Percentiles rank a stretch among this genome's conserved stretches.
Evolutionary conservation across 2,329 filamentous ascomycete species (phyloP).

Genomic region (Hypoxylon sp.): DNA sequence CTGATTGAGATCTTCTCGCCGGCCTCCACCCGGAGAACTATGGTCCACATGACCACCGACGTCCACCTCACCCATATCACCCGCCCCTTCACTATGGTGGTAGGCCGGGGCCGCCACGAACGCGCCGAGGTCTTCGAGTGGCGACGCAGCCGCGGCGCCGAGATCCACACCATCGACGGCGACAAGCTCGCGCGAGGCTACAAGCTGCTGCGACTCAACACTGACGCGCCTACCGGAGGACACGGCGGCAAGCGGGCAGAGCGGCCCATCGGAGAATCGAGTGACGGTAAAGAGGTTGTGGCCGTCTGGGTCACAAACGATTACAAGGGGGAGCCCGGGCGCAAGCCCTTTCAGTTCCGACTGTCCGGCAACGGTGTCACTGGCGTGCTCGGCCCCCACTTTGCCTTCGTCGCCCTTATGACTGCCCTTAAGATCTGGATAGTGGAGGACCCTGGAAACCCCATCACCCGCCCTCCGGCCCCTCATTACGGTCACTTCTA

Average conservation of each 20-base stretch:
- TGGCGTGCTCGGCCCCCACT: neutral
- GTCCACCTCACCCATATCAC: neutral
- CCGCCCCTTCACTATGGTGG: constrained; percentile 24
- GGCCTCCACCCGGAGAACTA: no score
- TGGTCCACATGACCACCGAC: neutral
- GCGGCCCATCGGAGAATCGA: constrained; percentile 1
- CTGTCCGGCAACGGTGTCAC: neutral
- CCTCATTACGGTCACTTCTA: no score
- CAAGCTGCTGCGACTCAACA: constrained; percentile 38
- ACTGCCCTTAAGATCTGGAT: neutral
- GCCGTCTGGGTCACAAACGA: constrained; percentile 28
- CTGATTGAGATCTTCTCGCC: neutral
- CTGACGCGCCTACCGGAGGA: constrained; percentile 11
- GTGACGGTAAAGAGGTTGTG: constrained; percentile 40
- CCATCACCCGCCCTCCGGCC: neutral
- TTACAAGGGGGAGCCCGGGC: constrained; percentile 20
- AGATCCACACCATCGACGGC: constrained; percentile 28
- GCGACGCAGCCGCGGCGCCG: constrained; percentile 33
- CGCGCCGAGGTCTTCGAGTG: constrained; percentile 40
- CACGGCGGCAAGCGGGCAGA: constrained; percentile 2
- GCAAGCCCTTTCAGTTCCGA: neutral
- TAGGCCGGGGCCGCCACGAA: constrained; percentile 6
- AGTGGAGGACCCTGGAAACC: constrained; percentile 19
- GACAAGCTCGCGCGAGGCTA: constrained; percentile 19
- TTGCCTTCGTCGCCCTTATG: neutral